Evolutionary conservation across 306 rosid species (phyloP).

Genomic region (Neltuma alba): DNA sequence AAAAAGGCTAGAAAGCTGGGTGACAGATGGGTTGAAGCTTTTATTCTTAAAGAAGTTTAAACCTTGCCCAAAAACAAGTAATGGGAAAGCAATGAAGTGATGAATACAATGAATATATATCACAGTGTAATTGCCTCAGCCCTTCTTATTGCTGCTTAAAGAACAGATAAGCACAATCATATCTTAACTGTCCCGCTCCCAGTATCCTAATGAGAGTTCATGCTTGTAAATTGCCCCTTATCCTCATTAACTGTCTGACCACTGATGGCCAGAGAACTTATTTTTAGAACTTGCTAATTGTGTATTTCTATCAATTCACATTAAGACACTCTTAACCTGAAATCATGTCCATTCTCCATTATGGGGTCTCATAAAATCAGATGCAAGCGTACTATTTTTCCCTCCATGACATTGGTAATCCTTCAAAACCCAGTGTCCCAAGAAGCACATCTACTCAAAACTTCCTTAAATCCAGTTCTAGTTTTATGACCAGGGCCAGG

Average conservation of each 20-base stretch:
- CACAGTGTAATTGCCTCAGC: background rate
- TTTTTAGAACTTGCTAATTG: background rate
- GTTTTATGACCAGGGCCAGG: background rate
- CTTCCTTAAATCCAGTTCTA: background rate
- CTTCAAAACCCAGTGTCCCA: background rate
- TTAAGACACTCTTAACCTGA: background rate
- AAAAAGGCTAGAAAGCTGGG: background rate
- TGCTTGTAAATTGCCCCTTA: background rate
- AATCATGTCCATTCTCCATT: background rate
- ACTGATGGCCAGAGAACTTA: background rate
- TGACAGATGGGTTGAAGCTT: background rate
- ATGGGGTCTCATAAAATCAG: background rate
- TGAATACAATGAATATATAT: constrained; percentile 21
- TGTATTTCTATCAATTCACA: background rate
- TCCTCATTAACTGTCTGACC: background rate
- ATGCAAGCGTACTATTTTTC: background rate
- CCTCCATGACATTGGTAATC: background rate
- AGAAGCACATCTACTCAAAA: no score
- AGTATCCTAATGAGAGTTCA: background rate
- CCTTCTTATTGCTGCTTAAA: constrained; percentile 11
- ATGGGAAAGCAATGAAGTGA: background rate
- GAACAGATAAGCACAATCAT: background rate
- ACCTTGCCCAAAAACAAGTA: background rate
- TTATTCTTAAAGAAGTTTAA: background rate
- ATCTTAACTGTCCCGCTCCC: background rate